phyloP scores from a whole-genome alignment of 2,329 filamentous ascomycete species.

The Curvularia sp. region DNA sequence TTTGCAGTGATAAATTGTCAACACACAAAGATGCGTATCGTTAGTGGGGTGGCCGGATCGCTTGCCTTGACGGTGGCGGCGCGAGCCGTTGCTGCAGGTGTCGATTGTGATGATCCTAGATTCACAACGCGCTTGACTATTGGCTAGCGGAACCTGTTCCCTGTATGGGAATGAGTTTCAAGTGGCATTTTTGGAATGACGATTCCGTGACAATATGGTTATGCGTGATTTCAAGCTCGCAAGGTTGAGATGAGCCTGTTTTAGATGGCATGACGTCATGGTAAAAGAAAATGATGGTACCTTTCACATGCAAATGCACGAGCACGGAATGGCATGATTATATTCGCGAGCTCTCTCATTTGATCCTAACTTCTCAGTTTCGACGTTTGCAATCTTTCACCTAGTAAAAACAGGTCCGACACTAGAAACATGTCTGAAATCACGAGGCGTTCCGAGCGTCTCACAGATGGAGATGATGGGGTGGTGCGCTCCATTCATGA shows the following conservation, averaged over 20 bases:
- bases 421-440: conserved; percentile 11
- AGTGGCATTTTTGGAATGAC: too few relatives aligned
- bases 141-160: too few relatives aligned
- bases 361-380: background rate
- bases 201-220: background rate
- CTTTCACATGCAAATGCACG: conserved; percentile 5
- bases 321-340: background rate
- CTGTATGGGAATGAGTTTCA: too few relatives aligned
- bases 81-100: too few relatives aligned
- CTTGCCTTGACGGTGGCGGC: too few relatives aligned
- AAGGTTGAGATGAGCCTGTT: background rate
- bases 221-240: background rate
- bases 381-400: background rate
- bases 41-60: too few relatives aligned
- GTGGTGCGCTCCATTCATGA: conserved; percentile 10
- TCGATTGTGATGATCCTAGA: too few relatives aligned
- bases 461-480: conserved; percentile 1
- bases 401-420: background rate
- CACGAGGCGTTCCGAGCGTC: conserved; percentile 3
- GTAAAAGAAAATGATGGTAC: conserved; percentile 2
- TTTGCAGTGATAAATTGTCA: too few relatives aligned
- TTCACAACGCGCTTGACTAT: too few relatives aligned
- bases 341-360: background rate
- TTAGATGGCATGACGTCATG: conserved; percentile 9
- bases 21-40: too few relatives aligned